phyloP scores from a whole-genome alignment of 164 flowering plant genomes.

The Vitis rupestris region DNA sequence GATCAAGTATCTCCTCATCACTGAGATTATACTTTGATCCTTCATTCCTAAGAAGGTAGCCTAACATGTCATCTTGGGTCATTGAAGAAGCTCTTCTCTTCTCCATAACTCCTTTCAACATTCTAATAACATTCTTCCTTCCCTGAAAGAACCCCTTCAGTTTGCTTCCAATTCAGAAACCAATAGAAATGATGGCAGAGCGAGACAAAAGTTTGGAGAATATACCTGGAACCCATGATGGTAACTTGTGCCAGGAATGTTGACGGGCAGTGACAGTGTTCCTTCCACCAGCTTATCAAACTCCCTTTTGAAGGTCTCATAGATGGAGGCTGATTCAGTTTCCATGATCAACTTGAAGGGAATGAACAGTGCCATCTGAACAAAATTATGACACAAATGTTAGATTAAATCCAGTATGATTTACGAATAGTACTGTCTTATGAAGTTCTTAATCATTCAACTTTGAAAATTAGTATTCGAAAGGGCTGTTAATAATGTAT shows the following conservation, averaged over 20 bases:
- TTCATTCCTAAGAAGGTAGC: conserved; percentile 30
- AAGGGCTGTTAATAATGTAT: too few relatives aligned
- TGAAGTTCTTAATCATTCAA: too few relatives aligned
- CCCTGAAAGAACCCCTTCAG: conserved; percentile 30
- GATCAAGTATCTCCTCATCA: conserved; percentile 69
- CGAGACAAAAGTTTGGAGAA: background rate
- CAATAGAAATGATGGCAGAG: background rate
- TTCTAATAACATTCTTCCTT: conserved; percentile 39
- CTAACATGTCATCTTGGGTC: conserved; percentile 51
- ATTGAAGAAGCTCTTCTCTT: conserved; percentile 45
- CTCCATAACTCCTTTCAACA: conserved; percentile 38
- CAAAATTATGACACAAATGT: background rate
- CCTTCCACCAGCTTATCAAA: conserved; percentile 85
- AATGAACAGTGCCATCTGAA: conserved; percentile 87
- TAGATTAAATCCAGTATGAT: too few relatives aligned
- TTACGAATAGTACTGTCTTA: too few relatives aligned
- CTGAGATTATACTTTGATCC: conserved; percentile 27
- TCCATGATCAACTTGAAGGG: conserved; percentile 77
- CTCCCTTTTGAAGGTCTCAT: conserved; percentile 59
- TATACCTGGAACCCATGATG: conserved; percentile 68
- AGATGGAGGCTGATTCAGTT: conserved; percentile 38
- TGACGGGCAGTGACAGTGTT: conserved; percentile 81
- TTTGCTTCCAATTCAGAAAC: background rate
- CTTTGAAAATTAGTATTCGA: too few relatives aligned
- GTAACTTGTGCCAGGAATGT: conserved; percentile 90